phyloP scores from a whole-genome alignment of 345 rosid species.

The Trapa incisa region DNA sequence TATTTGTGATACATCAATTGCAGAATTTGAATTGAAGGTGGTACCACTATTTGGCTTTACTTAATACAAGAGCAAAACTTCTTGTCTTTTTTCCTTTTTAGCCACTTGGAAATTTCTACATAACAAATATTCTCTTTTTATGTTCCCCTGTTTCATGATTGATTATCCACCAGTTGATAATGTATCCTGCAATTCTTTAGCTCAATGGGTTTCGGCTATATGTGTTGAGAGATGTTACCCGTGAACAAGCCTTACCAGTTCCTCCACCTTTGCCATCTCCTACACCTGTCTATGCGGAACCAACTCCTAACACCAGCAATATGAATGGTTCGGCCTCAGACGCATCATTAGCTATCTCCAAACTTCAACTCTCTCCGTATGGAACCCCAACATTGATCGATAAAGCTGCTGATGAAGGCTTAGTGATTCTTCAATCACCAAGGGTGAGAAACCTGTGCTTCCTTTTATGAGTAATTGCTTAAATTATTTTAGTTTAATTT shows the following conservation, averaged over 20 bases:
- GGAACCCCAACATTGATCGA: slow-evolving; percentile 34
- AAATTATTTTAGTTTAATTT: background rate
- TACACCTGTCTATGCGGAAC: slow-evolving; percentile 17
- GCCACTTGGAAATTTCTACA: background rate
- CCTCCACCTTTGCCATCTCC: slow-evolving; percentile 23
- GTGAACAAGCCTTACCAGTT: slow-evolving; percentile 14
- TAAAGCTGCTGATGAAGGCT: slow-evolving; percentile 65
- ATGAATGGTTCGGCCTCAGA: slow-evolving; percentile 42
- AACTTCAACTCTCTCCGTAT: slow-evolving; percentile 25
- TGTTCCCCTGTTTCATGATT: background rate
- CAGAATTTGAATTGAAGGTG: slow-evolving; percentile 78
- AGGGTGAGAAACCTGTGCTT: slow-evolving; percentile 31
- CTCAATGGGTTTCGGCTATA: slow-evolving; percentile 65
- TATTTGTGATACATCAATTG: slow-evolving; percentile 53
- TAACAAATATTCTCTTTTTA: background rate
- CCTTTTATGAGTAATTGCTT: background rate
- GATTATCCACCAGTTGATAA: background rate
- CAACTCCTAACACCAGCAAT: slow-evolving; percentile 13
- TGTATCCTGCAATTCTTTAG: slow-evolving; percentile 19
- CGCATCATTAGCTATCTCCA: slow-evolving; percentile 50
- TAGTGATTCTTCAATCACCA: slow-evolving; percentile 65
- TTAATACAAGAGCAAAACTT: background rate
- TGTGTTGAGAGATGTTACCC: slow-evolving; percentile 37
- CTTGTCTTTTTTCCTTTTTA: no score
- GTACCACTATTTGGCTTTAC: slow-evolving; percentile 6